A percentile compares a stretch with the other conserved stretches of the same genome.
Evolutionary conservation across 805 yeast genomes (phyloP).

Genomic region (Cyberlindnera misumaiensis): DNA sequence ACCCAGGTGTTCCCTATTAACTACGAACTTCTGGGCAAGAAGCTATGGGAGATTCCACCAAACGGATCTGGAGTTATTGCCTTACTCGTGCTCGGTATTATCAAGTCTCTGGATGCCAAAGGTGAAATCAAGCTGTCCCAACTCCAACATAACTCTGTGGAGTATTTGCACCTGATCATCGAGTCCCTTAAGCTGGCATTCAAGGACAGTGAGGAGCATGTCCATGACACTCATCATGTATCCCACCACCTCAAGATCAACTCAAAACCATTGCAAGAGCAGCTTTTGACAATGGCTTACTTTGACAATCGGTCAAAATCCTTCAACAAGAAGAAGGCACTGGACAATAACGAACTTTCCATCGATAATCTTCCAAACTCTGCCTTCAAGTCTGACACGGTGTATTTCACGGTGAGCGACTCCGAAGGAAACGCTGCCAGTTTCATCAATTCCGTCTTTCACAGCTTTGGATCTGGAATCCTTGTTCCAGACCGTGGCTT

Average conservation of each 20-base stretch:
- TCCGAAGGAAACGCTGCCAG: constrained; percentile 73
- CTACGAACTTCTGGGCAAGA: constrained; percentile 43
- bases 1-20: constrained; percentile 60
- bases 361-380: constrained; percentile 52
- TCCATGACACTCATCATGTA: constrained; percentile 47
- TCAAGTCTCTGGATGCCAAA: constrained; percentile 43
- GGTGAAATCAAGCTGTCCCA: constrained; percentile 36
- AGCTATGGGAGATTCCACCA: constrained; percentile 79
- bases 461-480: constrained; percentile 58
- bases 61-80: constrained; percentile 81
- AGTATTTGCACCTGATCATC: constrained; percentile 60
- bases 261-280: constrained; percentile 22
- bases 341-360: constrained; percentile 35
- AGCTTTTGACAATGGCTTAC: constrained; percentile 42
- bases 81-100: constrained; percentile 58
- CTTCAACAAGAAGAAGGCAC: constrained; percentile 34
- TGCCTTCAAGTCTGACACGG: constrained; percentile 58
- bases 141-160: constrained; percentile 59
- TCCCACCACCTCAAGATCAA: constrained; percentile 16
- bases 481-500: constrained; percentile 62
- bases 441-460: constrained; percentile 69
- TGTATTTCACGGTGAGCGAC: constrained; percentile 60
- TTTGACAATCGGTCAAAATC: constrained; percentile 42
- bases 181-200: constrained; percentile 70
- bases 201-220: constrained; percentile 68